phyloP scores from a whole-genome alignment of 345 rosid species.

The Corymbia maculata region DNA sequence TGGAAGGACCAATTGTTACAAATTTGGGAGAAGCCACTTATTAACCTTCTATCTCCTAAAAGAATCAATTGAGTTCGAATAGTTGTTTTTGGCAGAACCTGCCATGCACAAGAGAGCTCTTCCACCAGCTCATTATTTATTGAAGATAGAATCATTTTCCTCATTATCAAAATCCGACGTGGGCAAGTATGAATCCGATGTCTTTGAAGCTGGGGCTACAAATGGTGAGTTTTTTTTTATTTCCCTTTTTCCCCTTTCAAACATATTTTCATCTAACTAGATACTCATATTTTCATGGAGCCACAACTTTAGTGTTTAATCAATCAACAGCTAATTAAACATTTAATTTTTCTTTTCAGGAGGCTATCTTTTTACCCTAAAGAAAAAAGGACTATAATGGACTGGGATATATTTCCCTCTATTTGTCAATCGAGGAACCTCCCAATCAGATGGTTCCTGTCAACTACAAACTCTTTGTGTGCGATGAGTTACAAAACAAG shows the following conservation, averaged over 20 bases:
- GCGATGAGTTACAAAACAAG: neutral
- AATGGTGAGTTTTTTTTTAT: neutral
- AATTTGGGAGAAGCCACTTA: too few species aligned
- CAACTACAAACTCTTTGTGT: neutral
- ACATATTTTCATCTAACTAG: too few species aligned
- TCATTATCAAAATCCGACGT: too few species aligned
- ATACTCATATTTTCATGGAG: too few species aligned
- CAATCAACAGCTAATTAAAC: neutral
- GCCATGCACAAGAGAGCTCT: neutral
- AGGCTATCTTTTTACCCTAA: constrained; percentile 1
- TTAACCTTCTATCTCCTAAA: too few species aligned
- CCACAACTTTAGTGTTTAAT: neutral
- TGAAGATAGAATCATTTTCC: neutral
- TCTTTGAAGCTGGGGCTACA: neutral
- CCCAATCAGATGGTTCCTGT: neutral
- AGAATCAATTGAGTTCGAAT: neutral
- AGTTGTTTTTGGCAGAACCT: neutral
- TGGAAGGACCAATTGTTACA: too few species aligned
- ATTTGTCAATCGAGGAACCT: neutral
- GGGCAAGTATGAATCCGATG: neutral
- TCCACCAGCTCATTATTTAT: neutral
- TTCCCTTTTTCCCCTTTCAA: too few species aligned
- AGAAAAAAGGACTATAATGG: neutral
- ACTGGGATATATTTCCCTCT: neutral
- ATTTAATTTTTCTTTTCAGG: neutral